Conservation (phyloP, 2,329 filamentous ascomycete genomes). For the Fusarium chlamydosporum region DNA sequence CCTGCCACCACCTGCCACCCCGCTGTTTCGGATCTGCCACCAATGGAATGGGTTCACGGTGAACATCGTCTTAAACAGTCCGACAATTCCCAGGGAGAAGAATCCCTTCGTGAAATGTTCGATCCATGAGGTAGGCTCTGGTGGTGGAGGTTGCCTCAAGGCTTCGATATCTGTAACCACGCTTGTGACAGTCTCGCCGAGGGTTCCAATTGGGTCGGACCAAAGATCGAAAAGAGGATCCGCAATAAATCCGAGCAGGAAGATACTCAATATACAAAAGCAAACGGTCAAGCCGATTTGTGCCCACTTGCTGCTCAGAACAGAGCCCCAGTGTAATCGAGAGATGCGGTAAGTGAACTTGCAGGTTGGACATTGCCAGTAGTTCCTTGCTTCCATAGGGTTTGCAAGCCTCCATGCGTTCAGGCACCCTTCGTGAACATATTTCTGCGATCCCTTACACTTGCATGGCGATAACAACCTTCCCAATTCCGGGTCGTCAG, state of each 20-base stretch:
- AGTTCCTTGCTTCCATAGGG: slow-evolving; percentile 75
- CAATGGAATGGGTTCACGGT: slow-evolving; percentile 81
- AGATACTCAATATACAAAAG: slow-evolving; percentile 80
- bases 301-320: slow-evolving; percentile 75
- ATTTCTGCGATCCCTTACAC: slow-evolving; percentile 93
- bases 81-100: slow-evolving; percentile 88
- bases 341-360: slow-evolving; percentile 84
- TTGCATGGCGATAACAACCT: slow-evolving; percentile 89
- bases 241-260: slow-evolving; percentile 89
- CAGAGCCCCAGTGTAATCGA: slow-evolving; percentile 80
- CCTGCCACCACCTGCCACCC: slow-evolving; percentile 65
- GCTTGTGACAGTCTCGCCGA: slow-evolving; percentile 66
- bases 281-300: slow-evolving; percentile 79
- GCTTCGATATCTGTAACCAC: slow-evolving; percentile 60
- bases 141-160: slow-evolving; percentile 57
- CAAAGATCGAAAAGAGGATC: slow-evolving; percentile 94
- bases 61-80: slow-evolving; percentile 84
- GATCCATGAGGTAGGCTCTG: slow-evolving; percentile 74
- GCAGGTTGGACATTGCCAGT: slow-evolving; percentile 91
- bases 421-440: slow-evolving; percentile 93
- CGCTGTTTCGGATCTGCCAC: slow-evolving; percentile 78
- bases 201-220: slow-evolving; percentile 79
- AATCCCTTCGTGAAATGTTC: slow-evolving; percentile 92
- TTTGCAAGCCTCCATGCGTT: slow-evolving; percentile 84
- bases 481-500: slow-evolving; percentile 79